A percentile compares a stretch with the other conserved stretches of the same genome.
Conservation (phyloP, 164 flowering plant genomes). For the Aristolochia contorta region DNA sequence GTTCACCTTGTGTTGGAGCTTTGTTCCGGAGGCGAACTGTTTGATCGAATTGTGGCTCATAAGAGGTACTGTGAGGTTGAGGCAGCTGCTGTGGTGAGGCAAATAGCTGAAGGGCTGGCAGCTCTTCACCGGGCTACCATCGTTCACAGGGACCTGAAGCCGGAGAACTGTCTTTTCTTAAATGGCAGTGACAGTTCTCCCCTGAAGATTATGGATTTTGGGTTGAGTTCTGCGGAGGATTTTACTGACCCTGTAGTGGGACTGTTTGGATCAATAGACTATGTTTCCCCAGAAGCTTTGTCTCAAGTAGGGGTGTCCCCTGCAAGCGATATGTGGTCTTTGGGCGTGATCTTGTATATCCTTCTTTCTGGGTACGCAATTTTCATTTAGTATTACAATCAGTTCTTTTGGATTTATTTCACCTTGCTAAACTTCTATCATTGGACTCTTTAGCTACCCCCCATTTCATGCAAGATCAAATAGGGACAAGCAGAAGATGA, state of each 20-base stretch:
- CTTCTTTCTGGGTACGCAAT: constrained; percentile 54
- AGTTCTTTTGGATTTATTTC: constrained; percentile 20
- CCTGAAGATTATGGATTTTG: constrained; percentile 83
- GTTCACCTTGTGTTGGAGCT: constrained; percentile 67
- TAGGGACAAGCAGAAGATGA: constrained; percentile 62
- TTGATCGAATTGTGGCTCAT: constrained; percentile 63
- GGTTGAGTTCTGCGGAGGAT: constrained; percentile 67
- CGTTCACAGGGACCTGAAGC: constrained; percentile 73
- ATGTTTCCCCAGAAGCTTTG: constrained; percentile 72
- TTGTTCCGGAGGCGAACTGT: constrained; percentile 73
- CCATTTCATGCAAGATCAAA: constrained; percentile 58
- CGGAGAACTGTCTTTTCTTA: constrained; percentile 68
- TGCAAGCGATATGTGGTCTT: constrained; percentile 68
- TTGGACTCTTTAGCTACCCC: constrained; percentile 35
- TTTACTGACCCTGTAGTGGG: constrained; percentile 74
- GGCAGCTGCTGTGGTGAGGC: constrained; percentile 55
- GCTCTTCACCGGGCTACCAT: constrained; percentile 50
- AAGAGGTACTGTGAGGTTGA: constrained; percentile 39
- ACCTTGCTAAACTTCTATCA: background rate
- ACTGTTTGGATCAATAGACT: constrained; percentile 74
- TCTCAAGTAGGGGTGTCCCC: constrained; percentile 38
- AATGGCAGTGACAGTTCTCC: constrained; percentile 35
- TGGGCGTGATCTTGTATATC: constrained; percentile 67
- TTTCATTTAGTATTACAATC: background rate
- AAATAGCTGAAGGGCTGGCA: constrained; percentile 46